Percentiles rank a stretch among this genome's conserved stretches.
Conservation (phyloP, 768 basidiomycete species). For the Amanita rimosa region DNA sequence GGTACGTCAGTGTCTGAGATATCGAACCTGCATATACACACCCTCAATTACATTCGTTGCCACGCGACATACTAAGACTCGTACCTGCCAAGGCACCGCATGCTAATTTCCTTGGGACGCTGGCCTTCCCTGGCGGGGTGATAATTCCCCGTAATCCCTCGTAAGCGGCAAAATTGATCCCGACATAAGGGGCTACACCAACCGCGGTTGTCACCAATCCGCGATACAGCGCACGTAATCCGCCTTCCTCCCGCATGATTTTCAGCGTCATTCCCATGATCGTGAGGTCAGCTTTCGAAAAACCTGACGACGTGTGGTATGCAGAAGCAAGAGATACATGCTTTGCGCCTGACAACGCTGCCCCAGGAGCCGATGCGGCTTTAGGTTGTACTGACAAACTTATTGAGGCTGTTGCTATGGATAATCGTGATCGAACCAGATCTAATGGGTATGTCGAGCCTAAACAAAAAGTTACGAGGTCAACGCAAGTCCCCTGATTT, state of each 20-base stretch:
- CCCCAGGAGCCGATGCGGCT: conserved; percentile 12
- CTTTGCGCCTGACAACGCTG: conserved; percentile 17
- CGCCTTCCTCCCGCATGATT: conserved; percentile 89
- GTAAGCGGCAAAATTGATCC: conserved; percentile 93
- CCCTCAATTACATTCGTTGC: neutral
- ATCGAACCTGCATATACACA: conserved; percentile 59
- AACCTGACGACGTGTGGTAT: conserved; percentile 36
- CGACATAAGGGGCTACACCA: conserved; percentile 84
- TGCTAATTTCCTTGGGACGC: conserved; percentile 52
- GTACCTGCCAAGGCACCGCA: conserved; percentile 85
- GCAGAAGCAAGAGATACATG: conserved; percentile 31
- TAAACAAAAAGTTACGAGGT: conserved; percentile 17
- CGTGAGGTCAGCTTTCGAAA: conserved; percentile 45
- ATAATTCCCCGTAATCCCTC: conserved; percentile 68
- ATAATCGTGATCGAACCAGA: conserved; percentile 84
- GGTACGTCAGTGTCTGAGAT: conserved; percentile 91
- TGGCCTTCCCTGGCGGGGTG: conserved; percentile 75
- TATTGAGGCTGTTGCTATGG: conserved; percentile 80
- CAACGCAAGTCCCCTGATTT: neutral
- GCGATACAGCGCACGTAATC: conserved; percentile 75
- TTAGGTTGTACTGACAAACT: conserved; percentile 16
- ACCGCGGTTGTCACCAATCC: conserved; percentile 77
- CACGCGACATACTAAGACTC: conserved; percentile 8
- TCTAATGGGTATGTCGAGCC: conserved; percentile 90
- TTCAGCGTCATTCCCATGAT: conserved; percentile 86